phyloP scores from a whole-genome alignment of 75 land plant species.

The Picea glauca region DNA sequence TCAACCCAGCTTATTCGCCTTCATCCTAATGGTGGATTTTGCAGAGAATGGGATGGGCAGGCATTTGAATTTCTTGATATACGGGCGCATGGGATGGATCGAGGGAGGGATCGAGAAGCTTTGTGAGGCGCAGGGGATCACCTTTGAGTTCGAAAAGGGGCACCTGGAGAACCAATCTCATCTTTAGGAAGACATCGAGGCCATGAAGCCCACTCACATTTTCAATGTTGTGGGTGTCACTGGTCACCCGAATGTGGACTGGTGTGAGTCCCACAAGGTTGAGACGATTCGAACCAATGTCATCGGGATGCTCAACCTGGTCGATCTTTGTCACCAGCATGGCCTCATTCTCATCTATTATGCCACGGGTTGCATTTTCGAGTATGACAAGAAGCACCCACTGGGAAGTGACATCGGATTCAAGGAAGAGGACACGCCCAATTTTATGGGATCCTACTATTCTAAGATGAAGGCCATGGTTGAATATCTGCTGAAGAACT shows the following conservation, averaged over 20 bases:
- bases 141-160: conserved; percentile 44
- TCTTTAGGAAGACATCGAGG: conserved; percentile 29
- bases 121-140: conserved; percentile 45
- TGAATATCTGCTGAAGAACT: conserved; percentile 62
- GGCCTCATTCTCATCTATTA: conserved; percentile 50
- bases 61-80: conserved; percentile 36
- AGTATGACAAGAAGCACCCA: conserved; percentile 60
- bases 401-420: conserved; percentile 56
- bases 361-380: conserved; percentile 77
- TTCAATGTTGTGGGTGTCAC: conserved; percentile 71
- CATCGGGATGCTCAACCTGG: conserved; percentile 59
- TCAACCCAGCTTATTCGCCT: no score
- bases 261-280: conserved; percentile 53
- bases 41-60: no score
- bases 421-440: conserved; percentile 68
- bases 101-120: conserved; percentile 50
- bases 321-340: conserved; percentile 54
- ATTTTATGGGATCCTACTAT: conserved; percentile 63
- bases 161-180: conserved; percentile 42
- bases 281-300: conserved; percentile 43
- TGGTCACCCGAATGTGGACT: conserved; percentile 36
- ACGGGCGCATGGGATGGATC: conserved; percentile 64
- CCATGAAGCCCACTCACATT: conserved; percentile 48
- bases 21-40: no score
- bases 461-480: conserved; percentile 83